Conservation (phyloP, 306 rosid species). For the Luffa aegyptiaca region DNA sequence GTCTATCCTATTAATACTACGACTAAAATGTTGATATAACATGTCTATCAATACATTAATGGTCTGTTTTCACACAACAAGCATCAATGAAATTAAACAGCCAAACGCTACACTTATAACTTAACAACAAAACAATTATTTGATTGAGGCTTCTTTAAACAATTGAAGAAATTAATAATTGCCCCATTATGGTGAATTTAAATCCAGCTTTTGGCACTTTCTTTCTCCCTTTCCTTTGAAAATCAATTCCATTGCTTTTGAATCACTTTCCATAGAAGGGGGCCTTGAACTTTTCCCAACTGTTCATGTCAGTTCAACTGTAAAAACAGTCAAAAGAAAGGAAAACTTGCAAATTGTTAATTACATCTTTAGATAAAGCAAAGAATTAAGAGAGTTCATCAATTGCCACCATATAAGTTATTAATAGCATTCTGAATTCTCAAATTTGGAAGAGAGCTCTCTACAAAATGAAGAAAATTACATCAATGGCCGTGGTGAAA, state of each 20-base stretch:
- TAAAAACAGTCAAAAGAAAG: background rate
- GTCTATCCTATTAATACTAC: no score
- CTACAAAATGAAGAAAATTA: background rate
- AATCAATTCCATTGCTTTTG: background rate
- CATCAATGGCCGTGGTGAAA: slow-evolving; percentile 3
- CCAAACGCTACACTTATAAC: no score
- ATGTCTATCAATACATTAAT: no score
- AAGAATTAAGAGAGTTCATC: background rate
- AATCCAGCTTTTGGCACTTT: background rate
- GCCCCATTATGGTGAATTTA: background rate
- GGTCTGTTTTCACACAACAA: no score
- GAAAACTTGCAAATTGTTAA: background rate
- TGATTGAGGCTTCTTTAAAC: background rate
- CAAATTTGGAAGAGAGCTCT: slow-evolving; percentile 5
- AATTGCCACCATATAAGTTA: slow-evolving; percentile 2
- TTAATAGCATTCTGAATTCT: slow-evolving; percentile 9
- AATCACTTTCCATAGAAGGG: background rate
- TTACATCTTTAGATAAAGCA: background rate
- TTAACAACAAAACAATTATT: no score
- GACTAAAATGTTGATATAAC: no score
- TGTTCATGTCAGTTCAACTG: background rate
- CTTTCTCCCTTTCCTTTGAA: background rate
- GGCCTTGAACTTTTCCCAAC: background rate
- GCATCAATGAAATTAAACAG: no score
- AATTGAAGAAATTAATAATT: background rate